phyloP scores from a whole-genome alignment of 768 basidiomycete species.

The Lactarius tabidus region DNA sequence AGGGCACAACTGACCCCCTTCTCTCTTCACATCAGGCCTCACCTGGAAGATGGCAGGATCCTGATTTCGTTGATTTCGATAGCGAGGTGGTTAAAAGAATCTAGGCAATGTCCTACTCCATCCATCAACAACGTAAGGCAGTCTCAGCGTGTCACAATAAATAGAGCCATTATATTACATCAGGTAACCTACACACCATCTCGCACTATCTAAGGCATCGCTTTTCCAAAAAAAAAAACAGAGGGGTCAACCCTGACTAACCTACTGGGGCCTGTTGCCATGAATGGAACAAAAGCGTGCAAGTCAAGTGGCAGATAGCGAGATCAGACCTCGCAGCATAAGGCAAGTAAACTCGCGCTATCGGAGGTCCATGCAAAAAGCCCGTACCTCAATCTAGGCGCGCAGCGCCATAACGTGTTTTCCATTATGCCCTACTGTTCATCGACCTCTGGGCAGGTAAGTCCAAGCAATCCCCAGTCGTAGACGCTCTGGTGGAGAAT shows the following conservation, averaged over 20 bases:
- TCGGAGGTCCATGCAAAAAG: background rate
- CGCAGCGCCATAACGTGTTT: slow-evolving; percentile 10
- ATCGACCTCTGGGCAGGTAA: slow-evolving; percentile 1
- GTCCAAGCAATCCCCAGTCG: background rate
- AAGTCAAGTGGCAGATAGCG: slow-evolving; percentile 10
- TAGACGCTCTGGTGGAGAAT: background rate
- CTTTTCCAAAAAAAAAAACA: background rate
- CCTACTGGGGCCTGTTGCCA: slow-evolving; percentile 5
- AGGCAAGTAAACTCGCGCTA: slow-evolving; percentile 5
- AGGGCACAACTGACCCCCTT: no score
- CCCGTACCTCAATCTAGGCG: slow-evolving; percentile 20
- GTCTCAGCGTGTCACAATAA: background rate
- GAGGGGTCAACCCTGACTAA: background rate
- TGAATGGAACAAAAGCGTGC: slow-evolving; percentile 4
- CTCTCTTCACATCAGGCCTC: background rate
- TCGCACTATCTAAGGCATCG: background rate
- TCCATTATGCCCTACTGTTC: slow-evolving; percentile 8
- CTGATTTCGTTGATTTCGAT: background rate
- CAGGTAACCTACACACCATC: background rate
- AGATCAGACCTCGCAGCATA: slow-evolving; percentile 1
- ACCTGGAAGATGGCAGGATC: background rate
- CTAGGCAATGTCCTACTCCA: background rate
- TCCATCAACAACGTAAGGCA: background rate
- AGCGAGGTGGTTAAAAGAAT: background rate
- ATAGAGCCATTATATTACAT: background rate